Percentiles rank a stretch among this genome's conserved stretches.
Conservation (phyloP, 2,329 filamentous ascomycete genomes). For the Ophiostoma sp. region DNA sequence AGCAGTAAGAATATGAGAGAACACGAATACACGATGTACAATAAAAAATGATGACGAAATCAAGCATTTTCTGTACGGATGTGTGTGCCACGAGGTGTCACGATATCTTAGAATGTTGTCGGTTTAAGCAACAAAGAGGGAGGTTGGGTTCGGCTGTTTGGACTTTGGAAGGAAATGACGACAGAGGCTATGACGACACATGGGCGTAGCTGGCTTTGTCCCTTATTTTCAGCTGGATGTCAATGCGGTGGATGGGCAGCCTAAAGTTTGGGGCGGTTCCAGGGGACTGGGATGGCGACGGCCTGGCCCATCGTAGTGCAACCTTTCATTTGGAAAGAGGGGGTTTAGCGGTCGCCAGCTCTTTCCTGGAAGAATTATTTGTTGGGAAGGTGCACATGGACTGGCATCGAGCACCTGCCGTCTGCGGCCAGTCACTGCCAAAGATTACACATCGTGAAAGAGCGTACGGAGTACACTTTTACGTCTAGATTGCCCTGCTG, state of each 20-base stretch:
- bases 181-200: constrained; percentile 8
- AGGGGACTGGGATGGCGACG: neutral
- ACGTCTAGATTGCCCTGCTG: neutral
- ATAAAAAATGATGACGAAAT: neutral
- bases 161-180: neutral
- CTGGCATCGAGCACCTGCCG: neutral
- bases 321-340: neutral
- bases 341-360: neutral
- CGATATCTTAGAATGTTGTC: neutral
- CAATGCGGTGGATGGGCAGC: neutral
- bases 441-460: neutral
- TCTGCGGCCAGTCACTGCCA: neutral
- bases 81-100: neutral
- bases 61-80: neutral
- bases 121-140: neutral
- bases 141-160: neutral
- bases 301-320: neutral
- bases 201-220: neutral
- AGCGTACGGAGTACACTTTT: neutral
- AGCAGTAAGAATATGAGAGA: neutral
- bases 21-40: neutral
- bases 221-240: neutral
- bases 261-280: neutral
- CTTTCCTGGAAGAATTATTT: neutral
- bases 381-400: neutral